Percentiles rank a stretch among this genome's conserved stretches.
These are phyloP conservation scores for Cryptosporidium muris DNA, from an alignment of 169 alveolate species.

Conservation along the genomic window DNA sequence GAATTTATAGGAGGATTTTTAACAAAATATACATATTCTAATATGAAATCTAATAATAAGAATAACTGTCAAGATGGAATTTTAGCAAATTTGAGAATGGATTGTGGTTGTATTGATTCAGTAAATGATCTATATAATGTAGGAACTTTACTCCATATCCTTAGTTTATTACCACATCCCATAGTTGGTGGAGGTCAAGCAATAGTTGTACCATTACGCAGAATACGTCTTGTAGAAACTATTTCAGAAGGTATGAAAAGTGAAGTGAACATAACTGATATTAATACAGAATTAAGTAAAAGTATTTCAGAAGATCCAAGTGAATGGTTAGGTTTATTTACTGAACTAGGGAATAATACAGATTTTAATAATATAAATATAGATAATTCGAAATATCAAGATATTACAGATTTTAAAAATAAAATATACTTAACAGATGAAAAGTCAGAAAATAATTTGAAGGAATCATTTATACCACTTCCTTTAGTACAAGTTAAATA, in stretches of 20 bases:
- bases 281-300: neutral
- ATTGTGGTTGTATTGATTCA: slow-evolving; percentile 74
- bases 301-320: no score
- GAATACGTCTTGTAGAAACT: slow-evolving; percentile 75
- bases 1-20: slow-evolving; percentile 77
- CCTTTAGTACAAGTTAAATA: no score
- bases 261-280: neutral
- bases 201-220: slow-evolving; percentile 80
- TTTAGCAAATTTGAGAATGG: slow-evolving; percentile 47
- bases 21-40: slow-evolving; percentile 28
- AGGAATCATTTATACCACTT: no score
- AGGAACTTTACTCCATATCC: slow-evolving; percentile 78
- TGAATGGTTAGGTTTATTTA: no score
- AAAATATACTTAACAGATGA: no score
- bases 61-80: no score
- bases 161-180: slow-evolving; percentile 77
- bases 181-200: slow-evolving; percentile 80
- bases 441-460: no score
- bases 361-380: no score
- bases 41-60: no score
- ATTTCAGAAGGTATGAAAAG: neutral
- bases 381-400: no score
- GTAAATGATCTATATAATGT: slow-evolving; percentile 73
- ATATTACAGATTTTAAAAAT: no score
- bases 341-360: no score